Conservation (phyloP, 2,329 filamentous ascomycete genomes). For the Fusarium phyllophilum region DNA sequence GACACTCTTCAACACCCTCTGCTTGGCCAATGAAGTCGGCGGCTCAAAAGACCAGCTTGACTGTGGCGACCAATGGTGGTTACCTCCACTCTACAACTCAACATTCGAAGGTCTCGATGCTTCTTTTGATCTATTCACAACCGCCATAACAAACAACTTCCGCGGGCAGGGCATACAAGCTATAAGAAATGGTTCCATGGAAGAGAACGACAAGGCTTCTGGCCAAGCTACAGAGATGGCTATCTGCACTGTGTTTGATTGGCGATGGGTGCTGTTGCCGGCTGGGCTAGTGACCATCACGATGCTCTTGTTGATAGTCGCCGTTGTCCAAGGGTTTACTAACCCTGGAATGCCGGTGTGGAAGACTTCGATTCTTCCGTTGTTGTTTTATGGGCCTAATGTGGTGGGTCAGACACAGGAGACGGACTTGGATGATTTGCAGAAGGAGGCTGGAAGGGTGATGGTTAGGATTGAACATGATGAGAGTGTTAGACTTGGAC, state of each 20-base stretch:
- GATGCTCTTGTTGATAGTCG: background rate
- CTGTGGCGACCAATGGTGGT: background rate
- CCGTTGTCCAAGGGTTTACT: background rate
- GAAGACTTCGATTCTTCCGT: conserved; percentile 7
- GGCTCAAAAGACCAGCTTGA: background rate
- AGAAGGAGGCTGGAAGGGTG: background rate
- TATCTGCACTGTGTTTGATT: conserved; percentile 6
- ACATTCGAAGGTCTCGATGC: background rate
- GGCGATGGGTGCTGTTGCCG: conserved; percentile 4
- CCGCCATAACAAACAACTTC: conserved; percentile 2
- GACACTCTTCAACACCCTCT: background rate
- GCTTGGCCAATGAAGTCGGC: rapidly evolving
- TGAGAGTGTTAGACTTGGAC: background rate
- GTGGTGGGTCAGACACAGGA: background rate
- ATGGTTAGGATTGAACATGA: background rate
- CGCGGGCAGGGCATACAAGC: background rate
- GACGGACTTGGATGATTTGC: background rate
- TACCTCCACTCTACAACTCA: background rate
- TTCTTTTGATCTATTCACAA: background rate
- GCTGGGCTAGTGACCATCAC: background rate
- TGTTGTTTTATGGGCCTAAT: conserved; percentile 8
- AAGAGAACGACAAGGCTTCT: background rate
- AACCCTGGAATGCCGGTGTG: background rate
- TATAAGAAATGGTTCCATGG: rapidly evolving
- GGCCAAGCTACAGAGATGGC: background rate